These are phyloP conservation scores for Talaromyces sp. DNA, from an alignment of 2,329 filamentous ascomycete genomes.

Conservation along the genomic window DNA sequence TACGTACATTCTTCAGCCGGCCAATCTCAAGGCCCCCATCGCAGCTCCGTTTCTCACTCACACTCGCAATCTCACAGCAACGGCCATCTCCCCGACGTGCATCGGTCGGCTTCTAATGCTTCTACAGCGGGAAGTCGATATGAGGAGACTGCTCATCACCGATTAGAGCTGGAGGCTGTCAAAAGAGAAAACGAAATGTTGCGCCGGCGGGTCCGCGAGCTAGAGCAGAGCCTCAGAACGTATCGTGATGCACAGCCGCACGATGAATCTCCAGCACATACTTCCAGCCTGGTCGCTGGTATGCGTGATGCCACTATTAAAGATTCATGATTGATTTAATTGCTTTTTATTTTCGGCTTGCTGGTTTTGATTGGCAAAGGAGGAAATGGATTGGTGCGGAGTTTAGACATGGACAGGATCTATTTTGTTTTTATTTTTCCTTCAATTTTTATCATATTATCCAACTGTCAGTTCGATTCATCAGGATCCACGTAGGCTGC, in stretches of 20 bases:
- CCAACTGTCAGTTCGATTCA: background rate
- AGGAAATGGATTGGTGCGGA: background rate
- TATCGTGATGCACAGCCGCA: slow-evolving; percentile 16
- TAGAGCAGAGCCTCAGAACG: slow-evolving; percentile 34
- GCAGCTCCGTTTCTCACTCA: slow-evolving; percentile 22
- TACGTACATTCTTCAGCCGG: slow-evolving; percentile 22
- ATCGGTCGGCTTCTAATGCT: slow-evolving; percentile 22
- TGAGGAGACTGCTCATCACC: slow-evolving; percentile 37
- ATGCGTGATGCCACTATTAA: slow-evolving; percentile 13
- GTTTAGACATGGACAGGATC: background rate
- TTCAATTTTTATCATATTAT: slow-evolving; percentile 1
- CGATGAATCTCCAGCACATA: slow-evolving; percentile 2
- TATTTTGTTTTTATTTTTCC: slow-evolving; percentile 2
- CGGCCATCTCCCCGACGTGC: slow-evolving; percentile 19
- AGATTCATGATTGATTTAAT: slow-evolving; percentile 5
- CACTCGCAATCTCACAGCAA: slow-evolving; percentile 12
- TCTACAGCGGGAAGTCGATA: slow-evolving; percentile 23
- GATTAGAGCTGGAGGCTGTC: slow-evolving; percentile 38
- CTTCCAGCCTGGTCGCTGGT: slow-evolving; percentile 12
- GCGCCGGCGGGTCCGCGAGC: slow-evolving; percentile 38
- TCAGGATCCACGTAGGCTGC: background rate
- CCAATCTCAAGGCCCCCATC: slow-evolving; percentile 12
- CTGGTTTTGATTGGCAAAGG: background rate
- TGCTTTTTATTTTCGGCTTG: background rate
- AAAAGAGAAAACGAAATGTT: slow-evolving; percentile 43